These are phyloP conservation scores for Pseudonitzschia pungens DNA, from an alignment of 108 stramenopile species.

Conservation along the genomic window DNA sequence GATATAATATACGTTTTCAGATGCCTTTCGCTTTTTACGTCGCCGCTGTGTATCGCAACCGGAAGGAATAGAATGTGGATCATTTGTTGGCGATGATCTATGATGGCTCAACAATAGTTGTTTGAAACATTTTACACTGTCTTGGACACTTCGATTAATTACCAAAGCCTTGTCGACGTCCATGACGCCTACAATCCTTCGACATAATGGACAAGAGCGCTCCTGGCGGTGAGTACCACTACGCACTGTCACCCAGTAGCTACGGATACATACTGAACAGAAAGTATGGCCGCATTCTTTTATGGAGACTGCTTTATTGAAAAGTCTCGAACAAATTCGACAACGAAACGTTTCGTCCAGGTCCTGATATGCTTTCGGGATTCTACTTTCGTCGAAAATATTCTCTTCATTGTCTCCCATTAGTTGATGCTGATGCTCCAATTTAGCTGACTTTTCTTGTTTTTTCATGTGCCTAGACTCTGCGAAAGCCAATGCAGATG, in stretches of 20 bases:
- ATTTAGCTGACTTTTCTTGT: neutral
- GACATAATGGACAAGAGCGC: slow-evolving; percentile 34
- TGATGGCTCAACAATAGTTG: neutral
- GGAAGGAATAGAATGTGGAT: neutral
- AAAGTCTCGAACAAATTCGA: slow-evolving; percentile 44
- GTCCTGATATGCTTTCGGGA: slow-evolving; percentile 28
- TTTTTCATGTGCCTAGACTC: too few relatives aligned
- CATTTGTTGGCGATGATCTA: neutral
- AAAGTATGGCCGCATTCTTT: slow-evolving; percentile 57
- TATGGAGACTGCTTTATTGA: slow-evolving; percentile 40
- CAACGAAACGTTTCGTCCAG: slow-evolving; percentile 45
- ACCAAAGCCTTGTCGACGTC: slow-evolving; percentile 23
- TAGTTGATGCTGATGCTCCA: neutral
- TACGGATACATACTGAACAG: slow-evolving; percentile 59
- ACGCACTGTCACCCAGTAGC: slow-evolving; percentile 23
- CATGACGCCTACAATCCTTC: slow-evolving; percentile 3
- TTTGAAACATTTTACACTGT: slow-evolving; percentile 24
- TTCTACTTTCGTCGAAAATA: slow-evolving; percentile 8
- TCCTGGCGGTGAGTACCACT: slow-evolving; percentile 13
- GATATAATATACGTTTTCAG: neutral
- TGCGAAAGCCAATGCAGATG: too few relatives aligned
- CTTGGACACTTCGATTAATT: slow-evolving; percentile 26
- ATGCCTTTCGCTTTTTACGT: neutral
- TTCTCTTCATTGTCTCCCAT: neutral
- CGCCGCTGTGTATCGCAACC: neutral